Conservation (phyloP, 257 asterid species). For the Parsonsia alboflavescens region DNA sequence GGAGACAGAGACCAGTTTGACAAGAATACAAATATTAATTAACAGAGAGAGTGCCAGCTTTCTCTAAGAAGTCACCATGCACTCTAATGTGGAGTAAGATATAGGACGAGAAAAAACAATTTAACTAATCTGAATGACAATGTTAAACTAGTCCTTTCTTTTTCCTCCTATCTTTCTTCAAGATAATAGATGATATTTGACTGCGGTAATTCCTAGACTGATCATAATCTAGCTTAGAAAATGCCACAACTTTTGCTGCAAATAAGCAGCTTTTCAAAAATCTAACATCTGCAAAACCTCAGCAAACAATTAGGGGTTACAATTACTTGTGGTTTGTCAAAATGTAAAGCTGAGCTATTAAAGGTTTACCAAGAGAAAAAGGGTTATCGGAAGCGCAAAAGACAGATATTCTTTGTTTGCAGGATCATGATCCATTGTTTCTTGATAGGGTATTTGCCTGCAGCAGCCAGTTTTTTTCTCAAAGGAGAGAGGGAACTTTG, state of each 20-base stretch:
- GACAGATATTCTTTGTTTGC: neutral
- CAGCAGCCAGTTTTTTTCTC: no score
- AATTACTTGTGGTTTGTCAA: neutral
- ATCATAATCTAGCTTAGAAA: neutral
- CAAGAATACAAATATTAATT: neutral
- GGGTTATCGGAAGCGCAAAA: neutral
- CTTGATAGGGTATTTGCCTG: no score
- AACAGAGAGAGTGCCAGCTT: neutral
- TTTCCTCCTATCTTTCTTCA: neutral
- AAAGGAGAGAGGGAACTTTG: no score
- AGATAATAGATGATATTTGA: neutral
- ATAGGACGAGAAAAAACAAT: neutral
- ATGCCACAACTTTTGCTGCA: neutral
- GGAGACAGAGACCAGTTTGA: slow-evolving; percentile 5
- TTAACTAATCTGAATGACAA: neutral
- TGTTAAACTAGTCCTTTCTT: neutral
- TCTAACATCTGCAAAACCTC: neutral
- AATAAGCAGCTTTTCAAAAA: neutral
- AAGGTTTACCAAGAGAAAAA: no score
- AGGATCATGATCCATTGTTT: no score
- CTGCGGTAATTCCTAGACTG: neutral
- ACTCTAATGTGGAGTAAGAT: neutral
- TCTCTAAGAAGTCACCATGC: neutral
- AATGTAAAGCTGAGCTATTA: neutral
- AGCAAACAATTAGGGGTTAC: neutral